phyloP scores from a whole-genome alignment of 371 early-diverging fungal genomes.

The Rhizopus delemar region DNA sequence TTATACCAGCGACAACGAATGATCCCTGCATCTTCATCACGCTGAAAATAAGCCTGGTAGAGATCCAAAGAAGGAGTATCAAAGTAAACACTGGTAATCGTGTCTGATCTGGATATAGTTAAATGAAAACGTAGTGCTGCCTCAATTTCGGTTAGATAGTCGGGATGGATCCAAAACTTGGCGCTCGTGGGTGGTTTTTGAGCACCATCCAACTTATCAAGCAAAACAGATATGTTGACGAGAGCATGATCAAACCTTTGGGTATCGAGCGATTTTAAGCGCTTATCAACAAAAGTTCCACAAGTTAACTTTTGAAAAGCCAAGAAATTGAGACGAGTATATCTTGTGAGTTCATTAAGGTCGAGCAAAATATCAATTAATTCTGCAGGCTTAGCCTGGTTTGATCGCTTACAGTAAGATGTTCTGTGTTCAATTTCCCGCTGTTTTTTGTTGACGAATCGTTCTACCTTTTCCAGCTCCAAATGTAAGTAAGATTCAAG shows the following conservation, averaged over 20 bases:
- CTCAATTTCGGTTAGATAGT: slow-evolving; percentile 96
- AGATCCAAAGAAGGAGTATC: slow-evolving; percentile 92
- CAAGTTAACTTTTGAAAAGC: slow-evolving; percentile 94
- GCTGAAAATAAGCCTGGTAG: slow-evolving; percentile 89
- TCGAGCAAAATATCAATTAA: slow-evolving; percentile 81
- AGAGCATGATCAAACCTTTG: slow-evolving; percentile 80
- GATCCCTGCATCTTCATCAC: slow-evolving; percentile 90
- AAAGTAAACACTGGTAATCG: slow-evolving; percentile 91
- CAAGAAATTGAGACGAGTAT: slow-evolving; percentile 92
- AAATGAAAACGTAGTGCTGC: slow-evolving; percentile 89
- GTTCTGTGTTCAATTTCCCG: slow-evolving; percentile 87
- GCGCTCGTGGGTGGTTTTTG: slow-evolving; percentile 64
- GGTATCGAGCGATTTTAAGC: slow-evolving; percentile 35
- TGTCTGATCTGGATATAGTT: slow-evolving; percentile 90
- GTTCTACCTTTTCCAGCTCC: slow-evolving; percentile 83
- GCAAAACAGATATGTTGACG: slow-evolving; percentile 83
- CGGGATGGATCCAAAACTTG: slow-evolving; percentile 99
- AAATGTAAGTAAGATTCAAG: slow-evolving; percentile 81
- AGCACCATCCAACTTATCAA: slow-evolving; percentile 16
- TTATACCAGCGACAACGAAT: slow-evolving; percentile 90
- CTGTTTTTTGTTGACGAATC: slow-evolving; percentile 64
- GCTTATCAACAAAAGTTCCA: slow-evolving; percentile 18
- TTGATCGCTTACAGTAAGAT: slow-evolving; percentile 68
- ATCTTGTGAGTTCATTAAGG: slow-evolving; percentile 88
- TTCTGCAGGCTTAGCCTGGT: slow-evolving; percentile 65